phyloP scores from a whole-genome alignment of 768 basidiomycete genomes.

The Tricholoma furcatifolium region DNA sequence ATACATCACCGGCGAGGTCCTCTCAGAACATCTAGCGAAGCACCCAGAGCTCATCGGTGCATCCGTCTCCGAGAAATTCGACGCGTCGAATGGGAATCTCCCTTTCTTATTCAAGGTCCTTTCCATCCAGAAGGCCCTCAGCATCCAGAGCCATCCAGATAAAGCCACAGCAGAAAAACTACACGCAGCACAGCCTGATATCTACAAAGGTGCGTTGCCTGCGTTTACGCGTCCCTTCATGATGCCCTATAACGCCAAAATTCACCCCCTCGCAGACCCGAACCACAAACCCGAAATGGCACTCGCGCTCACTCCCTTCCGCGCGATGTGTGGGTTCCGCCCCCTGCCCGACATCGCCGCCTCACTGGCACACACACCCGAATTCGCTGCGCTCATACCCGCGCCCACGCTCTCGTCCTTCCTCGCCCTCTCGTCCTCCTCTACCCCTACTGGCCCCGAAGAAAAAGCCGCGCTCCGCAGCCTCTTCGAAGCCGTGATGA shows the following conservation, averaged over 20 bases:
- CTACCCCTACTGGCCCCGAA: constrained; percentile 39
- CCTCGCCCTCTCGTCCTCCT: constrained; percentile 39
- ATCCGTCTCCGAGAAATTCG: constrained; percentile 52
- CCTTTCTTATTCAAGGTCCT: constrained; percentile 94
- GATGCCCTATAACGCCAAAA: background rate
- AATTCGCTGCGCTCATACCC: constrained; percentile 74
- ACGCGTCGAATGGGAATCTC: constrained; percentile 61
- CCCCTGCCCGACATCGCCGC: constrained; percentile 72
- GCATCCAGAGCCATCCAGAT: constrained; percentile 91
- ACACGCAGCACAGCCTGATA: constrained; percentile 65
- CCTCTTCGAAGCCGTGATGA: constrained; percentile 86
- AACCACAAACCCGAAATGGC: constrained; percentile 99
- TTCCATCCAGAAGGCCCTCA: constrained; percentile 84
- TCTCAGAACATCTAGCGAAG: constrained; percentile 59
- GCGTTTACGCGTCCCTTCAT: background rate
- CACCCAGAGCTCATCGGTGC: constrained; percentile 71
- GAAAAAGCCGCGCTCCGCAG: constrained; percentile 67
- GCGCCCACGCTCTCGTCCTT: constrained; percentile 51
- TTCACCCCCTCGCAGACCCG: constrained; percentile 53
- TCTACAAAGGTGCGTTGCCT: constrained; percentile 87
- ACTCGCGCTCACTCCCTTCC: constrained; percentile 90
- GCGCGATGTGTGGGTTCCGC: constrained; percentile 90
- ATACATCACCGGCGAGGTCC: constrained; percentile 34
- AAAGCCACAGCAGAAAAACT: constrained; percentile 75
- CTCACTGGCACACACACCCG: constrained; percentile 68